Evolutionary conservation across 2,329 filamentous ascomycete genomes (phyloP), one percentile per base, ranked within the genome.

Genomic region (Rosellinia necatrix): DNA sequence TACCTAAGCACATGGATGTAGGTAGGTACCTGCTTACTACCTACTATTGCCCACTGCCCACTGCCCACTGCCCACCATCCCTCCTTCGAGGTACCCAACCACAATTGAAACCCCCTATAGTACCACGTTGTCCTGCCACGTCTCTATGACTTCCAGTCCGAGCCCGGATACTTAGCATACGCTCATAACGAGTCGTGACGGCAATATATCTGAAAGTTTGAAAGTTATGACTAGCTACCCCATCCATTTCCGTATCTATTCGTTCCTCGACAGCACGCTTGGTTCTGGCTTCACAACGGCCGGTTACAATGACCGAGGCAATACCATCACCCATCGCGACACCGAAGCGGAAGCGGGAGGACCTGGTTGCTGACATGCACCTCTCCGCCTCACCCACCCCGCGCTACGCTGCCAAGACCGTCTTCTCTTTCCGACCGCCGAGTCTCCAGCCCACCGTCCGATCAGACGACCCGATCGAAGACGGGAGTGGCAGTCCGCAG

Each of bases 401-500:
- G 37, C 49, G 17, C 50, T 53, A 29, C 38, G 49, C 53, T 29
- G 58, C 56, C 67, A 72, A 43, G 42, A 51, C 63, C 4, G 34
- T 62, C 4, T 82, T 82, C 68, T 76, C 78, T 1, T 83, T 83
- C 62, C 75, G 79, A 53, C 60, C 40, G 50, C 71, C 60, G 56
- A 66, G 29, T 46, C 68, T 56, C 54, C 56, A 50, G 43, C 56
- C 58, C 17, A 34, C 52, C 27, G 21, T 34, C 34, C 35, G 37
- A n/a, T 49, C 58, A 17, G 40, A 55, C 27, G 55, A 58, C 21
- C 46, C 30, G 21, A 17, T 54, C 35, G 76, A 79, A 25, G 79
- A 81, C 47, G 81, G 80, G 55, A 77, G 72, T 65, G 75, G 70
- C 60, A 84, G 82, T 60, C 81, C 82, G n/a, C 75, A 77, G 50